Conservation (phyloP, 768 basidiomycete genomes). For the Tricholoma bakamatsutake region DNA sequence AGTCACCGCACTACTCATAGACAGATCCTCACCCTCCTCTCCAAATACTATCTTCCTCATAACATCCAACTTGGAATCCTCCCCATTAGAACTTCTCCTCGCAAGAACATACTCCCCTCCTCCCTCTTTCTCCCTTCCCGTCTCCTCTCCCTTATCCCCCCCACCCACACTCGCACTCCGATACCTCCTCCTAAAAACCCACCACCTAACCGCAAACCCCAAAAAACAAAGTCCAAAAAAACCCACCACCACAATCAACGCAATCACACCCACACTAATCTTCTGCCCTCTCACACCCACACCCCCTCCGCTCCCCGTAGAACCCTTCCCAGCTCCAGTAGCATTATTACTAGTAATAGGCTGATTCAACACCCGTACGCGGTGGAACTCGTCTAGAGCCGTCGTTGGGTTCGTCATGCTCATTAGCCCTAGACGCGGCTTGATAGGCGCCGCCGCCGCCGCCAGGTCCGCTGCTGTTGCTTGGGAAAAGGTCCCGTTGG, state of each 20-base stretch:
- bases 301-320: constrained; percentile 1
- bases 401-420: constrained; percentile 53
- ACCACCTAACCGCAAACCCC: constrained; percentile 53
- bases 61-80: constrained; percentile 19
- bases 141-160: constrained; percentile 11
- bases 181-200: constrained; percentile 35
- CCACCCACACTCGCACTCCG: constrained; percentile 10
- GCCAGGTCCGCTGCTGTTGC: background rate
- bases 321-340: constrained; percentile 3
- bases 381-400: constrained; percentile 64
- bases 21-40: constrained; percentile 9
- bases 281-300: constrained; percentile 25
- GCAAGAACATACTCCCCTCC: constrained; percentile 1
- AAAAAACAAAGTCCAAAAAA: constrained; percentile 52
- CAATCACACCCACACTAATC: constrained; percentile 54
- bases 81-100: constrained; percentile 3
- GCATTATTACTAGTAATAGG: constrained; percentile 32
- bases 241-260: constrained; percentile 52
- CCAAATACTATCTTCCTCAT: constrained; percentile 23
- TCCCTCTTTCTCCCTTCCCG: constrained; percentile 6
- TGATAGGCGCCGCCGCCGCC: constrained; percentile 16
- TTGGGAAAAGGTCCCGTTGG: constrained; percentile 38
- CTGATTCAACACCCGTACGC: constrained; percentile 60
- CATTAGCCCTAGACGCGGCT: constrained; percentile 53
- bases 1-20: constrained; percentile 30